Base-by-base conservation (phyloP, 1,284 basidiomycete genomes). In the Xanthoconium separans region DNA sequence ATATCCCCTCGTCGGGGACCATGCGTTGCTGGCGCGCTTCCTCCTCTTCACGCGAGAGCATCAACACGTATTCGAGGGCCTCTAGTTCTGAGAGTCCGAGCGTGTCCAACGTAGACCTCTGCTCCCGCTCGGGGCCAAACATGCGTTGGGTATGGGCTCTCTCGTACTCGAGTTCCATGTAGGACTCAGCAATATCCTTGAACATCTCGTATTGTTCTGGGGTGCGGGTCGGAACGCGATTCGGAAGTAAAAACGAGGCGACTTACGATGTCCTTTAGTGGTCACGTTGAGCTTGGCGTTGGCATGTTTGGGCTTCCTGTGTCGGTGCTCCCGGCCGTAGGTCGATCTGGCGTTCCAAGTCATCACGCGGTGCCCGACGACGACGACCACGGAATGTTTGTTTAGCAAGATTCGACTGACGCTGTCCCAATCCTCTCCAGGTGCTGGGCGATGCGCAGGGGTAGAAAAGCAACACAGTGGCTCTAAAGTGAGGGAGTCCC, bases 21-120 rank as follows among this genome's bases (percentile, higher is more conserved):
- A 30, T 34, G 20, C 53, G 34, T 42, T 47, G 55, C 45, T 46
- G 56, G 39, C 58, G 60, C 61, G 58, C 66, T 53, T 77, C 74
- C 24, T 83, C 83, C 65, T 93, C 89, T 36, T 95, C 92, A 6
- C 88, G 82, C 58, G 89, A 92, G 54, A 95, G 79, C 90, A 95
- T 93, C 50, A 95, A 69, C 0, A 86, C 80, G 63, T 94, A 94
- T 61, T 91, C 88, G 20, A 95, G 73, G 1, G 89, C 90, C 63
- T 92, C 91, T 8, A 75, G 72, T 63, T 95, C 92, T 58, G 78
- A 85, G 44, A 95, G 72, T 1, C 90, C 91, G 11, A 94, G 76
- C n/a, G 73, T 73, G 22, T 81, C 76, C 20, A 90, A 69, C 10
- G 37, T 39, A 10, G 77, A 75, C 15, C 72, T 72, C 58, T 91